A percentile compares a stretch with the other conserved stretches of the same genome.
These are phyloP conservation scores for Alternaria ethzedia DNA, from an alignment of 2,329 filamentous ascomycete species.

Conservation along the genomic window DNA sequence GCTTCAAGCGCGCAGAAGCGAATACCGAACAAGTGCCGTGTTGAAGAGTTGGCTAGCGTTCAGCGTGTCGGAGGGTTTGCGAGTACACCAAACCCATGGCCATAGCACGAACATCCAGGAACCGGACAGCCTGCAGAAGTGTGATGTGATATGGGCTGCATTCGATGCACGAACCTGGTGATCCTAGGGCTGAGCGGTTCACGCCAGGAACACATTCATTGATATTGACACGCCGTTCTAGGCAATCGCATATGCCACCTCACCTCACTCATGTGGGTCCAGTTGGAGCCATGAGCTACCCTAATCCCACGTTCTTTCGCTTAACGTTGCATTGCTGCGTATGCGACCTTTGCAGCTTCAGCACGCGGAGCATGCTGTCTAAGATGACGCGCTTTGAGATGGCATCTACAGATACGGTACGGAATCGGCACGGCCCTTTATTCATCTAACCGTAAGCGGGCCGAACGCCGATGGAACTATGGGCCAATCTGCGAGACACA, in stretches of 20 bases:
- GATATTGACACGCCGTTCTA: slow-evolving; percentile 20
- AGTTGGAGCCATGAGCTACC: slow-evolving; percentile 15
- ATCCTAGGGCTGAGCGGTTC: slow-evolving; percentile 38
- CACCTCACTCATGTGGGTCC: slow-evolving; percentile 15
- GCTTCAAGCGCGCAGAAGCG: slow-evolving; percentile 16
- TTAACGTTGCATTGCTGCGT: slow-evolving; percentile 22
- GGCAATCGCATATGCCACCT: slow-evolving; percentile 13
- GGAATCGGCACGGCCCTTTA: slow-evolving; percentile 42
- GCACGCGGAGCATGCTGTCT: slow-evolving; percentile 27
- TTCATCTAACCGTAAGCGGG: slow-evolving; percentile 33
- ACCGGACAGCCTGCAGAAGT: slow-evolving; percentile 26
- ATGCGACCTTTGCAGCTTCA: slow-evolving; percentile 22
- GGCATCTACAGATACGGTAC: slow-evolving; percentile 24
- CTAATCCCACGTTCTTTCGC: slow-evolving; percentile 9
- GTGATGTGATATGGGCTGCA: slow-evolving; percentile 38
- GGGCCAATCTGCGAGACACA: slow-evolving; percentile 38
- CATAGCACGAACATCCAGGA: slow-evolving; percentile 33
- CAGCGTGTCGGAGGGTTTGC: slow-evolving; percentile 10
- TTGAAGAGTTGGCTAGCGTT: slow-evolving; percentile 16
- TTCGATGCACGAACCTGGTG: slow-evolving; percentile 27
- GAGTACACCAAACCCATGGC: slow-evolving; percentile 33
- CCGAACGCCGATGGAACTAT: slow-evolving; percentile 22
- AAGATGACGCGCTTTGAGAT: slow-evolving; percentile 30
- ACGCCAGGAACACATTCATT: slow-evolving; percentile 27
- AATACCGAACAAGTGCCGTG: slow-evolving; percentile 21